Percentiles rank a stretch among this genome's conserved stretches.
phyloP scores from a whole-genome alignment of 768 basidiomycete genomes.

The Clathrus columnatus region DNA sequence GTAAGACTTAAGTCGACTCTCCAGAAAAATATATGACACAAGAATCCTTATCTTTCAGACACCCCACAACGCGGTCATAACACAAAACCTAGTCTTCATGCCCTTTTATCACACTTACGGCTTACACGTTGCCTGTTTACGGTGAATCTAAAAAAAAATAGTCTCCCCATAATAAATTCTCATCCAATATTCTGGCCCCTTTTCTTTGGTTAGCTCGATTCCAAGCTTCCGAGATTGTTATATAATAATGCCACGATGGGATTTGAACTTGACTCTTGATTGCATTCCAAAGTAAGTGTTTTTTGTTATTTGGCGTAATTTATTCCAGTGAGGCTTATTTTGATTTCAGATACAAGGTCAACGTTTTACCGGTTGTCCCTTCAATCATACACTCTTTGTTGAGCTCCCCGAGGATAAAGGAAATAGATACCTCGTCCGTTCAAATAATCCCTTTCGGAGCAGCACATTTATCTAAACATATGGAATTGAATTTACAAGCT shows the following conservation, averaged over 20 bases:
- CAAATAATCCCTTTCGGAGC: conserved; percentile 42
- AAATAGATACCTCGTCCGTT: conserved; percentile 47
- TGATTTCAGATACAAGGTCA: conserved; percentile 42
- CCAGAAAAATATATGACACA: not conserved
- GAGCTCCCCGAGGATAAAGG: conserved; percentile 36
- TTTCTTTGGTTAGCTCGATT: conserved; percentile 29
- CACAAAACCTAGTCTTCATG: conserved; percentile 45
- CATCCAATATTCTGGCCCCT: not conserved
- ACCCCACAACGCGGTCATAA: conserved; percentile 35
- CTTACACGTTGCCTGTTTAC: conserved; percentile 41
- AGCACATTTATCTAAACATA: conserved; percentile 51
- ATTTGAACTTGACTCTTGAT: conserved; percentile 39
- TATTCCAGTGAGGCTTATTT: not conserved
- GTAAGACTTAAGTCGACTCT: conserved; percentile 26
- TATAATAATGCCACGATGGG: conserved; percentile 53
- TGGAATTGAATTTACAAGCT: conserved; percentile 31
- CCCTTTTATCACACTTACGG: conserved; percentile 66
- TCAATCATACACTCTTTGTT: conserved; percentile 59
- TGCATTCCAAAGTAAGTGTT: conserved; percentile 47
- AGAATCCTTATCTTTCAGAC: conserved; percentile 27
- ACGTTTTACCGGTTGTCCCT: conserved; percentile 46
- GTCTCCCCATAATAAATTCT: not conserved
- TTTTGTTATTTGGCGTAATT: not conserved
- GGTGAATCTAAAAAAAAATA: no score
- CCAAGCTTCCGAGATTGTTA: conserved; percentile 37